Conservation (phyloP, 1,284 basidiomycete species). For the Acaromyces ingoldii region DNA sequence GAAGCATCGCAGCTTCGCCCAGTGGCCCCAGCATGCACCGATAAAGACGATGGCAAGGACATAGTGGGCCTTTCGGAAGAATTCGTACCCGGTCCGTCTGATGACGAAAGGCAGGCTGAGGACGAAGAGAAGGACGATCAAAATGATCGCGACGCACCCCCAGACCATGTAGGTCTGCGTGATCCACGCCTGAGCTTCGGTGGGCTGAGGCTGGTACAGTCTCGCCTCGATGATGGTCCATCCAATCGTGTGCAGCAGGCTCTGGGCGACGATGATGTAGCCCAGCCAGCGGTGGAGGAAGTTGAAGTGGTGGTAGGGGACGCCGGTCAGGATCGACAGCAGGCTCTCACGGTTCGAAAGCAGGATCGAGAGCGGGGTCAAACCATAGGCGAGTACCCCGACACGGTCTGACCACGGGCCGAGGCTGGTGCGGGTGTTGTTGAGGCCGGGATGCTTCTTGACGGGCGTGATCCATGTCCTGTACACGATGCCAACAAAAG, state of each 20-base stretch:
- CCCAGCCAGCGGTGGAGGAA: constrained; percentile 23
- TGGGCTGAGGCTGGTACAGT: constrained; percentile 19
- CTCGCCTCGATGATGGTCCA: constrained; percentile 18
- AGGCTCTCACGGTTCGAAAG: constrained; percentile 14
- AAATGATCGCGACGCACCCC: constrained; percentile 14
- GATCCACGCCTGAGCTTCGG: constrained; percentile 7
- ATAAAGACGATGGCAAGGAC: constrained; percentile 20
- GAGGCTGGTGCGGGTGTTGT: constrained; percentile 15
- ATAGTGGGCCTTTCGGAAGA: constrained; percentile 21
- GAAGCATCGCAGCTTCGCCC: constrained; percentile 18
- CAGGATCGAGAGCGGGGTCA: constrained; percentile 16
- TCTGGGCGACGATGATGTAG: constrained; percentile 18
- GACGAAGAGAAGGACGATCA: constrained; percentile 12
- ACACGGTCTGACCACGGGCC: constrained; percentile 17
- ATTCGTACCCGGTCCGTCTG: constrained; percentile 12
- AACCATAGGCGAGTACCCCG: constrained; percentile 16
- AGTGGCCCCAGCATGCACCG: constrained; percentile 21
- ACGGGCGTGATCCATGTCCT: constrained; percentile 15
- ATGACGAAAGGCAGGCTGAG: constrained; percentile 11
- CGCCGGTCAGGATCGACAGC: constrained; percentile 14
- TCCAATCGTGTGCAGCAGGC: constrained; percentile 14
- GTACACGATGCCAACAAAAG: constrained; percentile 14
- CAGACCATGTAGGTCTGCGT: constrained; percentile 15
- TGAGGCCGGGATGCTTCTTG: constrained; percentile 10
- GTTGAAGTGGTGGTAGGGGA: constrained; percentile 25